Conservation (phyloP, 768 basidiomycete species). For the Sistotremastrum niveocremeum region DNA sequence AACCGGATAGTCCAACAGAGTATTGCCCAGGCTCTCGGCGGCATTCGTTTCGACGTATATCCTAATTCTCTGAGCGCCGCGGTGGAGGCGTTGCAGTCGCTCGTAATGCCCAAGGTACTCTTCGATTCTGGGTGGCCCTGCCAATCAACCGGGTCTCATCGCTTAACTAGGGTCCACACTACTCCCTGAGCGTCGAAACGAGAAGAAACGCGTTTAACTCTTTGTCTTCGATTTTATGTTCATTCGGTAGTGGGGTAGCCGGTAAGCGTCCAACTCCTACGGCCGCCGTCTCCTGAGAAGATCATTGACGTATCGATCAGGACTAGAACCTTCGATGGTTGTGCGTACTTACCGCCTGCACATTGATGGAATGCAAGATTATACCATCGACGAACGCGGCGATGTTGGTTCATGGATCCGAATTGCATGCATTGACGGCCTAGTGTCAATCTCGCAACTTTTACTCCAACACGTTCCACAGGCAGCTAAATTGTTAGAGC, state of each 20-base stretch:
- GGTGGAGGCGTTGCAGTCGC: background rate
- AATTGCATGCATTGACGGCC: slow-evolving; percentile 55
- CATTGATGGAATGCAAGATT: slow-evolving; percentile 72
- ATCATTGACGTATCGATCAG: slow-evolving; percentile 10
- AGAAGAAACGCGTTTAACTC: slow-evolving; percentile 41
- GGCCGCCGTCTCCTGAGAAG: too few species aligned
- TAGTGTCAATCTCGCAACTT: slow-evolving; percentile 39
- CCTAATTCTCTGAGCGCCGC: slow-evolving; percentile 29
- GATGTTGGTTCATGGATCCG: slow-evolving; percentile 97
- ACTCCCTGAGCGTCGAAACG: slow-evolving; percentile 33
- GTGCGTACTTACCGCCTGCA: slow-evolving; percentile 2
- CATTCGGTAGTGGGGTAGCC: too few species aligned
- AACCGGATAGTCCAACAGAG: slow-evolving; percentile 46
- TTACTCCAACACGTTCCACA: slow-evolving; percentile 16
- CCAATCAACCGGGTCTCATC: too few species aligned
- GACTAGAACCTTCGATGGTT: slow-evolving; percentile 24
- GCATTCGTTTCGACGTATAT: slow-evolving; percentile 47
- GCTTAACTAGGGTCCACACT: too few species aligned
- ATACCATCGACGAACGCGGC: slow-evolving; percentile 86
- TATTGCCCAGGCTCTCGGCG: slow-evolving; percentile 55
- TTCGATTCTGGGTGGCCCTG: too few species aligned
- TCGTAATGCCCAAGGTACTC: too few species aligned
- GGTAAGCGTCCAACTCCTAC: too few species aligned
- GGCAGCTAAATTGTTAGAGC: slow-evolving; percentile 35
- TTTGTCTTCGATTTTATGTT: slow-evolving; percentile 21